These are phyloP conservation scores for Trypanosoma lewisi DNA, from an alignment of 208 protist species.

Conservation along the genomic window DNA sequence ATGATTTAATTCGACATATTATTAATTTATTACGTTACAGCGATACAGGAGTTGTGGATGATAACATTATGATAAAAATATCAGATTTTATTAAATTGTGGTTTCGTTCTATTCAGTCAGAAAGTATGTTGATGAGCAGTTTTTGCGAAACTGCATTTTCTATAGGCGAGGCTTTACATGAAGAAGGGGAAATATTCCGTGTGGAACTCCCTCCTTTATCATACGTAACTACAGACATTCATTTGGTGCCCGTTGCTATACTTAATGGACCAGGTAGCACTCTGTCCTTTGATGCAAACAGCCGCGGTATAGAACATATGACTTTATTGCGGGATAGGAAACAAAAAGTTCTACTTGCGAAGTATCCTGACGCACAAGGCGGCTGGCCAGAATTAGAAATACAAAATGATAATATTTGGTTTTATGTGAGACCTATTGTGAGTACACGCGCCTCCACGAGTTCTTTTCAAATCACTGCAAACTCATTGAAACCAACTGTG, in stretches of 20 bases:
- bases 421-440: slow-evolving; percentile 32
- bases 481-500: slow-evolving; percentile 31
- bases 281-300: slow-evolving; percentile 65
- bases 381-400: slow-evolving; percentile 60
- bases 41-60: slow-evolving; percentile 25
- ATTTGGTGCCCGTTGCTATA: slow-evolving; percentile 59
- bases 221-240: slow-evolving; percentile 24
- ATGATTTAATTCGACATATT: slow-evolving; percentile 35
- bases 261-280: slow-evolving; percentile 47
- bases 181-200: slow-evolving; percentile 49
- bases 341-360: slow-evolving; percentile 67
- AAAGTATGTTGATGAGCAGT: slow-evolving; percentile 16
- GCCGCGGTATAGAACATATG: slow-evolving; percentile 72
- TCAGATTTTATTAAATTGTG: slow-evolving; percentile 27
- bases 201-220: slow-evolving; percentile 41
- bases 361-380: slow-evolving; percentile 82
- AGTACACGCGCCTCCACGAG: slow-evolving; percentile 26
- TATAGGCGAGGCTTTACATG: slow-evolving; percentile 41
- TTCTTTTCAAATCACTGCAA: slow-evolving; percentile 23
- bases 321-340: slow-evolving; percentile 70
- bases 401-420: slow-evolving; percentile 32
- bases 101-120: slow-evolving; percentile 9
- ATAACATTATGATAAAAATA: slow-evolving; percentile 14
- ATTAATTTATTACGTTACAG: slow-evolving; percentile 54
- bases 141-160: slow-evolving; percentile 41